These are phyloP conservation scores for Nakazawaea siamensis DNA, from an alignment of 805 yeast species.

Conservation along the genomic window DNA sequence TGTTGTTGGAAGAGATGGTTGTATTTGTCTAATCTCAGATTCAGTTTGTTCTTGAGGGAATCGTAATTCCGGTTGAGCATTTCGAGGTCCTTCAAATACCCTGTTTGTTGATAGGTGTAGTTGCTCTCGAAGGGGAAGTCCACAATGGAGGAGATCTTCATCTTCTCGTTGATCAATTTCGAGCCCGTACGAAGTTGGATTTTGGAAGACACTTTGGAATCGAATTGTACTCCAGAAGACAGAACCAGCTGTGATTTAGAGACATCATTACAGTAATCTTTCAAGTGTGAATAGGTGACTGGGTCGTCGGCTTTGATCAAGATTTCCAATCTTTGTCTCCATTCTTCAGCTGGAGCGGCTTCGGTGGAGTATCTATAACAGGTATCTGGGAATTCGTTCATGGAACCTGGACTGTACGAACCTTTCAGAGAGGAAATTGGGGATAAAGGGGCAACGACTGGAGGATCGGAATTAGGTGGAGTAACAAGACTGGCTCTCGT, in stretches of 20 bases:
- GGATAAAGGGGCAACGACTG: conserved; percentile 20
- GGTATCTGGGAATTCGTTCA: conserved; percentile 25
- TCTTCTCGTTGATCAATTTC: conserved; percentile 3
- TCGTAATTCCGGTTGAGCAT: conserved; percentile 39
- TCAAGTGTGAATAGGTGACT: conserved; percentile 28
- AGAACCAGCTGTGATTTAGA: conserved; percentile 19
- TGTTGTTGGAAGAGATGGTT: conserved; percentile 10
- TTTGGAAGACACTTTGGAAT: conserved; percentile 7
- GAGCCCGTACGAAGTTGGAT: conserved; percentile 11
- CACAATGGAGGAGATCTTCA: conserved; percentile 13
- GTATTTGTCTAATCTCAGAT: conserved; percentile 10
- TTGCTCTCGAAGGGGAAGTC: conserved; percentile 48
- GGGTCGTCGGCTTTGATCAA: conserved; percentile 33
- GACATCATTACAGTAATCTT: conserved; percentile 24
- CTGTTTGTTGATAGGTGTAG: conserved; percentile 39
- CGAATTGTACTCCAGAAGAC: conserved; percentile 7
- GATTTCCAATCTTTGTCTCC: conserved; percentile 34
- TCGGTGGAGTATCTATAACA: conserved; percentile 23
- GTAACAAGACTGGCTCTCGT: conserved; percentile 24
- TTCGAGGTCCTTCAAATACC: conserved; percentile 41
- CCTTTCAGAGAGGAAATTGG: conserved; percentile 19
- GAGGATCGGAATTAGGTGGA: conserved; percentile 16
- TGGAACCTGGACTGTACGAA: background rate
- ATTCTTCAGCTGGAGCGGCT: conserved; percentile 23
- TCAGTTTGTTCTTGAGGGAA: conserved; percentile 30